These are phyloP conservation scores for Chenopodium suecicum DNA, from an alignment of 148 eudicot genomes.

Conservation along the genomic window DNA sequence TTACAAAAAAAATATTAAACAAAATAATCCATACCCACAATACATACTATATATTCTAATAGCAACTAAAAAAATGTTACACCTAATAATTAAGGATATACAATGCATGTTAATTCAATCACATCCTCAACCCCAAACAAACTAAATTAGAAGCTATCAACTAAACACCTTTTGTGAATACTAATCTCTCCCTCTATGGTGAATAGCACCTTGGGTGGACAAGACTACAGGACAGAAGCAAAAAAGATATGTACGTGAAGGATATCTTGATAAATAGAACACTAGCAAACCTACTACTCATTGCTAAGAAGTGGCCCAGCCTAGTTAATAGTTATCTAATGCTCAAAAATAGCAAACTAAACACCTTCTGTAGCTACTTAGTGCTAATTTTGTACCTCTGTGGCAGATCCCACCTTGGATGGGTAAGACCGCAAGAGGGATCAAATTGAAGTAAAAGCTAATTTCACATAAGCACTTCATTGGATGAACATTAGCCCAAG, in stretches of 20 bases:
- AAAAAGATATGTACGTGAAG: too few relatives aligned
- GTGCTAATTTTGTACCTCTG: not conserved
- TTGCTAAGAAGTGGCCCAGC: not conserved
- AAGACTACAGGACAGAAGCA: too few relatives aligned
- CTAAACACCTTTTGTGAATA: not conserved
- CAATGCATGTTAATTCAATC: too few relatives aligned
- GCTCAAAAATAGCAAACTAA: too few relatives aligned
- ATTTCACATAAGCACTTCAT: not conserved
- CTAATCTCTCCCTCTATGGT: not conserved
- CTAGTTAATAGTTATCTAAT: not conserved
- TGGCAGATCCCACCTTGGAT: not conserved
- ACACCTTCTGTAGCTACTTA: not conserved
- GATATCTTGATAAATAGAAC: not conserved
- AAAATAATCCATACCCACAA: not conserved
- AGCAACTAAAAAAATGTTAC: not conserved
- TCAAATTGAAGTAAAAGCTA: too few relatives aligned
- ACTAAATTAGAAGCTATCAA: not conserved
- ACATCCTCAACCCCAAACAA: slow-evolving; percentile 2
- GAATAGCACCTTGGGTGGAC: not conserved
- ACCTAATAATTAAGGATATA: not conserved
- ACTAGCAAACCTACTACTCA: not conserved
- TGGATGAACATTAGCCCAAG: not conserved
- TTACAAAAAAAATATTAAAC: not conserved
- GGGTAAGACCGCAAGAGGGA: not conserved
- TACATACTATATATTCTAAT: not conserved